These are phyloP conservation scores for Parachaetomium inaequale DNA, from an alignment of 495 filamentous ascomycete genomes.

Conservation along the genomic window DNA sequence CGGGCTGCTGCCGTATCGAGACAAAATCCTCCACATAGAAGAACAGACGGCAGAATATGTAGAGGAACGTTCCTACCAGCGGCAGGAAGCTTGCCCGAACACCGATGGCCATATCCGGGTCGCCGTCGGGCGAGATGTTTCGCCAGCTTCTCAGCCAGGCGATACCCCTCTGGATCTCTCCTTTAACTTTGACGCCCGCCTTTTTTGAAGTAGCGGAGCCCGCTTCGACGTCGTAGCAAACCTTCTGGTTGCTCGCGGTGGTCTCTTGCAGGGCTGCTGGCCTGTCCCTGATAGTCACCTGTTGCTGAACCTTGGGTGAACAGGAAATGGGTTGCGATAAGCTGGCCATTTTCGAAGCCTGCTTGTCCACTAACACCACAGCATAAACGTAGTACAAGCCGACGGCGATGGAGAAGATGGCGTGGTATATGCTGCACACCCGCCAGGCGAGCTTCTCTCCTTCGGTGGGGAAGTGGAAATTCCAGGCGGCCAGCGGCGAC, in stretches of 20 bases:
- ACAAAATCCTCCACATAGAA: constrained; percentile 13
- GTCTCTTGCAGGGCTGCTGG: background rate
- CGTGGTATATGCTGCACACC: background rate
- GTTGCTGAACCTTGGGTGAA: background rate
- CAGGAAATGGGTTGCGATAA: background rate
- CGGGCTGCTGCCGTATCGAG: constrained; percentile 5
- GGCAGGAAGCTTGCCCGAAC: background rate
- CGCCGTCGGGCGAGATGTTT: constrained; percentile 9
- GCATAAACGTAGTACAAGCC: constrained; percentile 4
- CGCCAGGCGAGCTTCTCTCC: constrained; percentile 15
- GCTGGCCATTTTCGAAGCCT: background rate
- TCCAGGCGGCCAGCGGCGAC: constrained; percentile 18
- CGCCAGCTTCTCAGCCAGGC: background rate
- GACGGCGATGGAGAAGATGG: background rate
- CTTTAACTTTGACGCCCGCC: background rate
- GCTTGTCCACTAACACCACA: background rate
- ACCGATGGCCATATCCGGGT: constrained; percentile 10
- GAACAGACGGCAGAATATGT: background rate
- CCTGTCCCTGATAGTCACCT: background rate
- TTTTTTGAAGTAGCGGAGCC: background rate
- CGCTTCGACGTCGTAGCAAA: background rate
- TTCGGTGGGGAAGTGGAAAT: constrained; percentile 22
- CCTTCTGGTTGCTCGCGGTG: background rate
- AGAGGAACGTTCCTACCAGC: background rate
- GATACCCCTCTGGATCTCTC: background rate